phyloP scores from a whole-genome alignment of 345 rosid genomes.

The Sisymbrium irio region DNA sequence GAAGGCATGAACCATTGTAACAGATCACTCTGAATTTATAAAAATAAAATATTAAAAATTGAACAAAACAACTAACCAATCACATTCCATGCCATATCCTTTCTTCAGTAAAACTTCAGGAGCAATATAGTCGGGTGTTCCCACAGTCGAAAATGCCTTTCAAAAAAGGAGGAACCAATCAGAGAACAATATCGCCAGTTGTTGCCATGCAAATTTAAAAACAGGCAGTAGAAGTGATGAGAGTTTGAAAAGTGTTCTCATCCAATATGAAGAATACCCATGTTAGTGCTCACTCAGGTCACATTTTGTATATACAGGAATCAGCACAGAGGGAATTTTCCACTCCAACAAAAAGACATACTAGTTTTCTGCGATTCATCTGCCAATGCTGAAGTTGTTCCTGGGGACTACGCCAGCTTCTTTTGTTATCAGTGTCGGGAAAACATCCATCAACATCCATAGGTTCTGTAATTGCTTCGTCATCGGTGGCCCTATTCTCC shows the following conservation, averaged over 20 bases:
- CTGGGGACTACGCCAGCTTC: slow-evolving; percentile 81
- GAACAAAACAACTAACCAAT: slow-evolving; percentile 64
- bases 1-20: neutral
- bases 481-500: slow-evolving; percentile 70
- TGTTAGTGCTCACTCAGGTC: slow-evolving; percentile 3
- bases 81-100: slow-evolving; percentile 99
- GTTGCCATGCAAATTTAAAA: slow-evolving; percentile 2
- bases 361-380: slow-evolving; percentile 95
- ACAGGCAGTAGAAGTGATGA: slow-evolving; percentile 5
- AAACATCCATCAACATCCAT: slow-evolving; percentile 88
- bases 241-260: neutral
- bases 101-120: slow-evolving; percentile 95
- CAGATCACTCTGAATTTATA: neutral
- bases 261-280: slow-evolving; percentile 4
- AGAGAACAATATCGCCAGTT: slow-evolving; percentile 7
- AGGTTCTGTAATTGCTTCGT: slow-evolving; percentile 58
- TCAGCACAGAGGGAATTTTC: neutral
- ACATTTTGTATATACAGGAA: neutral
- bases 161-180: slow-evolving; percentile 6
- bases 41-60: neutral
- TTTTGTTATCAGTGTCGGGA: slow-evolving; percentile 69
- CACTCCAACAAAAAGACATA: slow-evolving; percentile 32
- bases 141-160: slow-evolving; percentile 98
- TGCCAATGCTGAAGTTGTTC: slow-evolving; percentile 99
- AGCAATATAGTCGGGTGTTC: slow-evolving; percentile 96